Conservation (phyloP, 2,329 filamentous ascomycete species). For the Mariannaea sp. region DNA sequence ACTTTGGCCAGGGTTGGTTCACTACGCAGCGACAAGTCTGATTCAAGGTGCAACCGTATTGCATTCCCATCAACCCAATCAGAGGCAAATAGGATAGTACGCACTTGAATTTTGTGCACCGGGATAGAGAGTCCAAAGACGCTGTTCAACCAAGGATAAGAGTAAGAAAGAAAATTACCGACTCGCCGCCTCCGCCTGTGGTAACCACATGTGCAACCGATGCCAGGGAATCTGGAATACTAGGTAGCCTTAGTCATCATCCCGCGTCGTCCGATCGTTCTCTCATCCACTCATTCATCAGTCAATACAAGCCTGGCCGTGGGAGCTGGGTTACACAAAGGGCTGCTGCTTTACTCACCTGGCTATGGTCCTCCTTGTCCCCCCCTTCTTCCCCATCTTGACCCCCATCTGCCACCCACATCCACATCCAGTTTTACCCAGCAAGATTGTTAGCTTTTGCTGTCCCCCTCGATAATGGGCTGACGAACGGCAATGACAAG, state of each 20-base stretch:
- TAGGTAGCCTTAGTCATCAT: slow-evolving; percentile 22
- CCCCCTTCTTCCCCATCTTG: not conserved
- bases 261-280: slow-evolving; percentile 16
- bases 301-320: slow-evolving; percentile 8
- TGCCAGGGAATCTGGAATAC: slow-evolving; percentile 13
- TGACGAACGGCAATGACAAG: slow-evolving; percentile 34
- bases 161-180: not conserved
- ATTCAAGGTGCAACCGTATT: slow-evolving; percentile 5
- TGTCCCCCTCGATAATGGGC: slow-evolving; percentile 22
- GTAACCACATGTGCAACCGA: slow-evolving; percentile 12
- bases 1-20: no score
- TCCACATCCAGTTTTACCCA: slow-evolving; percentile 1
- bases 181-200: slow-evolving; percentile 14
- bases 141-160: not conserved
- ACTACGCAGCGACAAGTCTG: slow-evolving; percentile 12
- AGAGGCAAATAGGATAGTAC: no score
- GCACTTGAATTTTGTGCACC: no score
- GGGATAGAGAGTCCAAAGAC: no score
- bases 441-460: not conserved
- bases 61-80: not conserved
- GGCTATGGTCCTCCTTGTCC: not conserved
- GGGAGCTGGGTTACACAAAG: slow-evolving; percentile 13
- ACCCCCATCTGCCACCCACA: slow-evolving; percentile 4
- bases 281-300: slow-evolving; percentile 7
- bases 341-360: not conserved